Evolutionary conservation across 306 rosid genomes (phyloP), one percentile per base, ranked within the genome.

Genomic region (Cucumis sativus): DNA sequence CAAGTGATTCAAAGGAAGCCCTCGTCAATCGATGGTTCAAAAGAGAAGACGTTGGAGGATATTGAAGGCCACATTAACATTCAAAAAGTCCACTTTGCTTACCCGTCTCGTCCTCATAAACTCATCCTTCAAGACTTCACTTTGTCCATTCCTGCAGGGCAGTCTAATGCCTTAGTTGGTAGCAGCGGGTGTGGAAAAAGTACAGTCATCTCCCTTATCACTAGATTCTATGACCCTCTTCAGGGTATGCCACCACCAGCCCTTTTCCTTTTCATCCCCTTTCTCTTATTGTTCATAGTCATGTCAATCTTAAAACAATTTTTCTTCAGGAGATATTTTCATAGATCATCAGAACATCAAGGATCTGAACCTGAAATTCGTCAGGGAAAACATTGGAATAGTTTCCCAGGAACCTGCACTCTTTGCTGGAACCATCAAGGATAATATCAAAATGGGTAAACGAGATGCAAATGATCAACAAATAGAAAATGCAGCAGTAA

Each of bases 141-240:
- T 8, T 59, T 93, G 83, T 84, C 93, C 35, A 93, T 93, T 77
- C 87, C 97, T 51, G 89, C 93, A 45, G 97, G 96, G 81, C 86
- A 87, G 81, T 87, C 96, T 17, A 76, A 87, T 23, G 97, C 98
- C 77, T 82, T 93, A 51, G 98, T 93, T 20, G 98, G 98, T 49
- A 81, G 91, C 78, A 93, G 98, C 40, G 98, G 98, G n/a, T 93
- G 98, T 61, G 98, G 98, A 83, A 93, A 93, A 84, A 93, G 97
- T 80, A 93, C 98, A n/a, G 85, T 88, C 49, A 89, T 91, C 81
- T 91, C 98, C 47, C 80, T 93, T 1, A 88, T 89, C 39, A 70
- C 86, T 55, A 88, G 97, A 87, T 93, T 93, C 80, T 93, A 93
- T 79, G 96, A 93, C 47, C 96, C 92, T 23, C 77, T 84, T 0